Evolutionary conservation across 2,329 filamentous ascomycete genomes (phyloP).

Genomic region (Colletotrichum spaethianum): DNA sequence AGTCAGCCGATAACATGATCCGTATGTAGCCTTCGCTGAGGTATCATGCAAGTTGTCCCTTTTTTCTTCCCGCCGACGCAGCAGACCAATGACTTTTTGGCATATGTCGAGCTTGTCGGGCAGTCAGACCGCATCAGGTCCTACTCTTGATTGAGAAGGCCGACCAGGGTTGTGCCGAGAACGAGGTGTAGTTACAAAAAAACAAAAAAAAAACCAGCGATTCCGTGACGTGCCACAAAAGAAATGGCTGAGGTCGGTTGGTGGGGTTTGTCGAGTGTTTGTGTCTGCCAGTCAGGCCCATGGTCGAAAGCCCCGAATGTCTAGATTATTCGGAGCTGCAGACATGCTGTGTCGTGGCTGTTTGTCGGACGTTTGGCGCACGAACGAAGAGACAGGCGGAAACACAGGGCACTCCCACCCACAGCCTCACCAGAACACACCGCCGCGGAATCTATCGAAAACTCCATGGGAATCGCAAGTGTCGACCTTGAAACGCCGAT

Average conservation of each 20-base stretch:
- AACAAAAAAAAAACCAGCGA: too few species aligned
- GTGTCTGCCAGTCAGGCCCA: neutral
- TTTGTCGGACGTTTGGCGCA: neutral
- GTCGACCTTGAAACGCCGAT: slow-evolving; percentile 39
- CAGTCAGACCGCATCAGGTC: neutral
- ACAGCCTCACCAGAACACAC: slow-evolving; percentile 11
- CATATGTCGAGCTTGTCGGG: too few species aligned
- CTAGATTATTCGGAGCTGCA: neutral
- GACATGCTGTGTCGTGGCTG: neutral
- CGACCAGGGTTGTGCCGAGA: neutral
- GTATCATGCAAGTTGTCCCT: slow-evolving; percentile 13
- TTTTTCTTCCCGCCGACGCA: slow-evolving; percentile 6
- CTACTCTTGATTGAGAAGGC: neutral
- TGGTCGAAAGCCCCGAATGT: neutral
- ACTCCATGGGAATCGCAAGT: slow-evolving; percentile 35
- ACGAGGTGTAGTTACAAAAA: neutral
- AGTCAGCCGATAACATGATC: slow-evolving; percentile 47
- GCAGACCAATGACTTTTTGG: neutral
- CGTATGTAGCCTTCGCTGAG: slow-evolving; percentile 14
- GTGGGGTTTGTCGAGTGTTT: neutral
- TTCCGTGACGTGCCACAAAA: slow-evolving; percentile 7
- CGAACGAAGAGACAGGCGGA: neutral
- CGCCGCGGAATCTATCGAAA: slow-evolving; percentile 41
- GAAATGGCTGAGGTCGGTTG: neutral
- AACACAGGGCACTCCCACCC: too few species aligned